Conservation (phyloP, 371 early-diverging fungal species). For the Syncephalis fuscata region DNA sequence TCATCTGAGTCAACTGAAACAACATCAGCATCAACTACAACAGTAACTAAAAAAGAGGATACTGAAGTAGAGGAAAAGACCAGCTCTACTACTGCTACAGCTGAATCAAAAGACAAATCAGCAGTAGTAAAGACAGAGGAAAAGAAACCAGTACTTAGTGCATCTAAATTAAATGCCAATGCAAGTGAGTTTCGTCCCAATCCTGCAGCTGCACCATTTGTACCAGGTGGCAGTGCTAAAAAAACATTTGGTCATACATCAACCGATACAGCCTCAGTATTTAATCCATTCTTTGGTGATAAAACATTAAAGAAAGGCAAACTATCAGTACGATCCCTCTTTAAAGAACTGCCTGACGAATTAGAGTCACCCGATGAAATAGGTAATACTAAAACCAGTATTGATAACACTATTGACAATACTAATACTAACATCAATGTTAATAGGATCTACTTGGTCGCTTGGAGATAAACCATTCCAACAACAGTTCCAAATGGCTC, state of each 20-base stretch:
- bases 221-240: conserved; percentile 38
- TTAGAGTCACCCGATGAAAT: background rate
- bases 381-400: background rate
- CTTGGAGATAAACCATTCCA: conserved; percentile 7
- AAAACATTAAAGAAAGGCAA: conserved; percentile 1
- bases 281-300: background rate
- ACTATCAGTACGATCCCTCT: background rate
- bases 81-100: conserved; percentile 1
- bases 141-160: too few relatives aligned
- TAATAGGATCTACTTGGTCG: conserved; percentile 8
- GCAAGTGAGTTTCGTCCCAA: conserved; percentile 83
- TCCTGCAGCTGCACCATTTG: conserved; percentile 55
- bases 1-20: too few relatives aligned
- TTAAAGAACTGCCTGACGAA: background rate
- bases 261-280: background rate
- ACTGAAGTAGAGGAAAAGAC: too few relatives aligned
- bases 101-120: conserved; percentile 11
- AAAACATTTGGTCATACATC: background rate
- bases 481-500: conserved; percentile 7
- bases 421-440: background rate
- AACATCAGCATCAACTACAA: conserved; percentile 4
- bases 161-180: conserved; percentile 68
- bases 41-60: too few relatives aligned
- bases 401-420: background rate
- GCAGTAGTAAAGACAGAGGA: too few relatives aligned